Conservation (phyloP, 2,329 filamentous ascomycete species). For the Colletotrichum sp. region DNA sequence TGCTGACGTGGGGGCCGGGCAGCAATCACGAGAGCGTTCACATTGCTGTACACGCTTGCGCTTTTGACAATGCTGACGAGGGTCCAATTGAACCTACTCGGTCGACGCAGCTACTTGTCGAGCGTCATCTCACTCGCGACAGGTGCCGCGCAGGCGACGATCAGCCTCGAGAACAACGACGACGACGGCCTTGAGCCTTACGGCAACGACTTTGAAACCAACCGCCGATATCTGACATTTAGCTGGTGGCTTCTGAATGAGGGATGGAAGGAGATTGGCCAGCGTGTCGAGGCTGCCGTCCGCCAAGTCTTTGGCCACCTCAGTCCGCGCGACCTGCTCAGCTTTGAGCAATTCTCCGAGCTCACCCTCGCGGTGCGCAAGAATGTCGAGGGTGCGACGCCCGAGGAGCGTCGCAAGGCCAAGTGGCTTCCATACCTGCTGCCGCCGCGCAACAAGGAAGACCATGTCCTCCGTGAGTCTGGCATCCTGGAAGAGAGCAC, state of each 20-base stretch:
- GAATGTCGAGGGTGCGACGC: slow-evolving; percentile 73
- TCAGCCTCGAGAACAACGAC: slow-evolving; percentile 91
- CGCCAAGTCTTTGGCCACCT: slow-evolving; percentile 87
- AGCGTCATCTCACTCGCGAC: slow-evolving; percentile 92
- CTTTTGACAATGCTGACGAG: slow-evolving; percentile 91
- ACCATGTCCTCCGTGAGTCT: slow-evolving; percentile 83
- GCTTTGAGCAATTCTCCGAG: slow-evolving; percentile 79
- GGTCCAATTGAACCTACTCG: slow-evolving; percentile 95
- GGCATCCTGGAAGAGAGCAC: slow-evolving; percentile 70
- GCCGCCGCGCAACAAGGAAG: slow-evolving; percentile 79
- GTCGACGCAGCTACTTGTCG: slow-evolving; percentile 92
- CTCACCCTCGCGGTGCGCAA: slow-evolving; percentile 84
- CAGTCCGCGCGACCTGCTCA: slow-evolving; percentile 88
- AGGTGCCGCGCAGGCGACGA: slow-evolving; percentile 74
- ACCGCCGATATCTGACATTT: slow-evolving; percentile 92
- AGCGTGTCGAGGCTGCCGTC: slow-evolving; percentile 84
- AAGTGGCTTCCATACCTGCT: slow-evolving; percentile 88
- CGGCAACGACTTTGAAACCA: slow-evolving; percentile 94
- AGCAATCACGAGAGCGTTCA: slow-evolving; percentile 92
- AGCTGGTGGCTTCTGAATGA: slow-evolving; percentile 97
- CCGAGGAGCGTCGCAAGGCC: slow-evolving; percentile 44
- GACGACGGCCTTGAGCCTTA: slow-evolving; percentile 84
- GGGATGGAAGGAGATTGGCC: slow-evolving; percentile 84
- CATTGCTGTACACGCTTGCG: slow-evolving; percentile 87
- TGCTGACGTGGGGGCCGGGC: slow-evolving; percentile 3